phyloP scores from a whole-genome alignment of 2,329 filamentous ascomycete genomes.

The Scorias spongiosa region DNA sequence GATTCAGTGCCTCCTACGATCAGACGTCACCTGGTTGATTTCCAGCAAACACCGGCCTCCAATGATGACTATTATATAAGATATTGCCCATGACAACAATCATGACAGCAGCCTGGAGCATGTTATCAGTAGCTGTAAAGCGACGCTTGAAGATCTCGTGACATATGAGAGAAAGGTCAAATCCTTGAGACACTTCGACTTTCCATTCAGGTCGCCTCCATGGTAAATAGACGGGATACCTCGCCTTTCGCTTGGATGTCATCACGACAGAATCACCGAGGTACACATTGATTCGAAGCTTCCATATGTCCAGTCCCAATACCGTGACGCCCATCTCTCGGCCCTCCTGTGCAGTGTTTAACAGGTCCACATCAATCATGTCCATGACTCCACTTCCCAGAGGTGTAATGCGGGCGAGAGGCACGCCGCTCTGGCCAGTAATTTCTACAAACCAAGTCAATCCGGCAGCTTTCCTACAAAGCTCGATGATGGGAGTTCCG shows the following conservation, averaged over 20 bases:
- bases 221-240: slow-evolving; percentile 4
- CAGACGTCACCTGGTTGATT: too few relatives aligned
- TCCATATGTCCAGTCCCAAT: slow-evolving; percentile 10
- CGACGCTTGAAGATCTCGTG: too few relatives aligned
- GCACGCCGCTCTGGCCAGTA: too few relatives aligned
- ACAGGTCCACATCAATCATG: slow-evolving; percentile 6
- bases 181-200: slow-evolving; percentile 6
- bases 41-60: too few relatives aligned
- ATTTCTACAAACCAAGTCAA: too few relatives aligned
- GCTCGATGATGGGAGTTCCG: too few relatives aligned
- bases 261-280: slow-evolving; percentile 5
- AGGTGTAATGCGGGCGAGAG: slow-evolving; percentile 1
- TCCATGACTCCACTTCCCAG: slow-evolving; percentile 2
- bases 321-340: slow-evolving; percentile 5
- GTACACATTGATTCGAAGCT: slow-evolving; percentile 6
- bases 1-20: too few relatives aligned
- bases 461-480: too few relatives aligned
- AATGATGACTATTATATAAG: too few relatives aligned
- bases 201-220: slow-evolving; percentile 6
- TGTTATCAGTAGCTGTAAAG: too few relatives aligned
- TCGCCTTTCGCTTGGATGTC: slow-evolving; percentile 3
- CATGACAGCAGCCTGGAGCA: too few relatives aligned
- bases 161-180: slow-evolving; percentile 7
- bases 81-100: too few relatives aligned
- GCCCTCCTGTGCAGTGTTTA: slow-evolving; percentile 5